Base-by-base conservation (phyloP, 805 yeast genomes). In the Nakazawaea ambrosiae region DNA sequence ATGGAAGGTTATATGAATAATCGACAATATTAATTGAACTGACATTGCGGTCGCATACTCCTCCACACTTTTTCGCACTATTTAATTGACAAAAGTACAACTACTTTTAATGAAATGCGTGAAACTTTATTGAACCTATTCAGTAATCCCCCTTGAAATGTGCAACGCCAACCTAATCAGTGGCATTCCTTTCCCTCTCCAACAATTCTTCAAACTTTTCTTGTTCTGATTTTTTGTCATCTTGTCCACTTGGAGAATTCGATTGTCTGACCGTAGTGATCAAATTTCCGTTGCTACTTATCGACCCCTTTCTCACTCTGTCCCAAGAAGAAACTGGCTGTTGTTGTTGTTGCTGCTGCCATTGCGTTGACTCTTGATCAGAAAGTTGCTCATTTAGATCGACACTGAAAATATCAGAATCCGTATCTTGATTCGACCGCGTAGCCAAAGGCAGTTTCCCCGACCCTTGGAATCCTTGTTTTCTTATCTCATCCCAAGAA, bases 161-260 rank as follows among this genome's bases (percentile, higher is more conserved):
- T n/a, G n/a, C n/a, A n/a, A n/a, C n/a, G n/a, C n/a, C n/a, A n/a
- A n/a, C 3, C 20, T 22, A 37, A 12, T 37, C 40, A 5, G 18
- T 32, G 5, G 40, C 40, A 32, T 37, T 32, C 10, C 40, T 26
- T 22, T 37, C 40, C 18, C 20, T 31, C 16, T 37, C 40, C 8
- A 37, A 12, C 12, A 37, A 5, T 17, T 32, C 31, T 22, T 37
- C 40, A 27, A 37, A 37, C 24, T 37, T 23, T n/a, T 37, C 40
- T n/a, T 37, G 40, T 18, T 27, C 36, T 6, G 34, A 31, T 15
- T 31, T 25, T 25, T 30, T 9, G 11, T 27, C n/a, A 14, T 15
- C 16, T n/a, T 31, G 12, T 9, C 8, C 12, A 18, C 10, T 14
- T 23, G 7, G 2, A 18, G n/a, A 4, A 14, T 30, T 36, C 6